Evolutionary conservation across 495 filamentous ascomycete genomes (phyloP), one percentile per base, ranked within the genome.

Genomic region (Cudoniella acicularis): DNA sequence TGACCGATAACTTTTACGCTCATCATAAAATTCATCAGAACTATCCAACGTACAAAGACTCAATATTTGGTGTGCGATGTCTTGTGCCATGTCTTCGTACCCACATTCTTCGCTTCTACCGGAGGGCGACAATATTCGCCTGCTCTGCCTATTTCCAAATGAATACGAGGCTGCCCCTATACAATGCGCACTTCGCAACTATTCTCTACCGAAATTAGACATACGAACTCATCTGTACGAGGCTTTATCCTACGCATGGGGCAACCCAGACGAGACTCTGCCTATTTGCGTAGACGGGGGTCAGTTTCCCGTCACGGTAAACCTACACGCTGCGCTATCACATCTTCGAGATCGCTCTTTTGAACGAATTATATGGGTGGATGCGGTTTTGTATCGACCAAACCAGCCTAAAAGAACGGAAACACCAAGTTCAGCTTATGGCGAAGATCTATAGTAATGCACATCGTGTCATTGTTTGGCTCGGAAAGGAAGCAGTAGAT

Each of bases 361-460:
- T n/a, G n/a, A n/a, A n/a, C n/a, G 69, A 43, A 64, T 50, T 20
- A 27, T 72, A 49, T 70, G 56, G 48, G 22, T 59, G 45, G 56
- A 59, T 59, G 56, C 56, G 23, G 20, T n/a, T 59, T 36, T 59
- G 49, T 22, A 59, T 75, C 36, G 58, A 69, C 42, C 65, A 71
- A 55, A 21, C 17, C 2, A 53, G 69, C 25, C 0, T 20, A 0
- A 21, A 50, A 17, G 69, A 72, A 52, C 52, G 24, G 2, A 25
- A 9, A 0, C 48, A 51, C 10, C 65, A 71, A 25, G 59, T n/a
- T n/a, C n/a, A n/a, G n/a, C n/a, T n/a, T n/a, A n/a, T n/a, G n/a
- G n/a, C n/a, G n/a, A n/a, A n/a, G n/a, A n/a, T 77, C 30, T 77
- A 76, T 57, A 49, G 22, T 1, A 52, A 63, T 27, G 71, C 72